Conservation (phyloP, 805 yeast genomes). For the Yamadazyma olivae region DNA sequence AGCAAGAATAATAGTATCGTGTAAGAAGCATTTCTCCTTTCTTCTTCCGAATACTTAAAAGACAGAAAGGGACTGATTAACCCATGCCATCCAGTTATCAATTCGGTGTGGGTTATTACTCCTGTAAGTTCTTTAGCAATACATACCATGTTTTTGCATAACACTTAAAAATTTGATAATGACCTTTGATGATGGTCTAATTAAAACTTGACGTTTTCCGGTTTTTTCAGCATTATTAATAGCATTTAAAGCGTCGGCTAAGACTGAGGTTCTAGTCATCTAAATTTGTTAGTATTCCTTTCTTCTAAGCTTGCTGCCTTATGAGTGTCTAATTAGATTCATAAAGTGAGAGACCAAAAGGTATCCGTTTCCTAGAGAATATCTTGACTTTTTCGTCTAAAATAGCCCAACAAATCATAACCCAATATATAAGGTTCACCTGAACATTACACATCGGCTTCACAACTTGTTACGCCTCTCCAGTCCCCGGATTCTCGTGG, state of each 20-base stretch:
- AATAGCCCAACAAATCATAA: background rate
- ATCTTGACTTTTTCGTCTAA: background rate
- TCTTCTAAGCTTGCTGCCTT: slow-evolving; percentile 18
- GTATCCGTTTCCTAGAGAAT: slow-evolving; percentile 26
- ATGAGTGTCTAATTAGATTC: slow-evolving; percentile 34
- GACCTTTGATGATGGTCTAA: slow-evolving; percentile 98
- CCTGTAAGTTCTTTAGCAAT: no score
- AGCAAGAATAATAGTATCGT: slow-evolving; percentile 41
- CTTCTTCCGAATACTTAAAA: slow-evolving; percentile 95
- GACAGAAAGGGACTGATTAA: slow-evolving; percentile 89
- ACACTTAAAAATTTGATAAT: slow-evolving; percentile 94
- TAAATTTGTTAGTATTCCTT: slow-evolving; percentile 12
- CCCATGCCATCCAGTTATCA: slow-evolving; percentile 98
- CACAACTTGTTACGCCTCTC: no score
- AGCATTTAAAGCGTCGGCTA: slow-evolving; percentile 97
- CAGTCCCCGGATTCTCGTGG: no score
- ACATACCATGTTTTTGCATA: slow-evolving; percentile 82
- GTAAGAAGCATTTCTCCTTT: slow-evolving; percentile 64
- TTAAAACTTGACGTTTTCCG: slow-evolving; percentile 97
- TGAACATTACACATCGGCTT: no score
- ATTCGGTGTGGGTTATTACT: slow-evolving; percentile 72
- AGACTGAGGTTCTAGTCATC: slow-evolving; percentile 98
- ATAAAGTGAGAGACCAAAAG: slow-evolving; percentile 12
- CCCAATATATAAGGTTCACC: no score
- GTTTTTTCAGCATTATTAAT: slow-evolving; percentile 99